Conservation (phyloP, 1,284 basidiomycete genomes). For the Agaricales sp. region DNA sequence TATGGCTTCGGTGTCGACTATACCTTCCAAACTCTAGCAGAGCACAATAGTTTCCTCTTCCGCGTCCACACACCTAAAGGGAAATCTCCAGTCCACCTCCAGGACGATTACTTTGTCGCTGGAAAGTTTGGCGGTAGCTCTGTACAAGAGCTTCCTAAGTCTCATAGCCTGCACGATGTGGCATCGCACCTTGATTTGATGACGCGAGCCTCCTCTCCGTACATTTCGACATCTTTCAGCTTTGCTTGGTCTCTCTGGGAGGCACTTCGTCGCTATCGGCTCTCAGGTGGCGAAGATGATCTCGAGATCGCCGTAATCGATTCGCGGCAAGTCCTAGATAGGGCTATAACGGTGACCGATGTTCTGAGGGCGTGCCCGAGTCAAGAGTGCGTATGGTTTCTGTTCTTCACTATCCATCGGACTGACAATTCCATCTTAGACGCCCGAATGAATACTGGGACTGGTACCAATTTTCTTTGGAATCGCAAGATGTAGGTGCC, state of each 20-base stretch:
- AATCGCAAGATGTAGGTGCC: slow-evolving; percentile 51
- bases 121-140: slow-evolving; percentile 42
- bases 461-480: slow-evolving; percentile 63
- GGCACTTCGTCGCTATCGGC: slow-evolving; percentile 59
- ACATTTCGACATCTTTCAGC: slow-evolving; percentile 66
- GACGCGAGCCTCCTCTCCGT: slow-evolving; percentile 54
- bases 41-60: slow-evolving; percentile 62
- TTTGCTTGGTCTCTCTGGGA: slow-evolving; percentile 76
- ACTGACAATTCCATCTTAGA: slow-evolving; percentile 22
- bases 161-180: slow-evolving; percentile 42
- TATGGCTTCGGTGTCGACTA: slow-evolving; percentile 58
- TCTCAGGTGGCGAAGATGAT: slow-evolving; percentile 52
- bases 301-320: slow-evolving; percentile 71
- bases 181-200: slow-evolving; percentile 65
- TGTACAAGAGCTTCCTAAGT: neutral
- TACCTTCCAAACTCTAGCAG: slow-evolving; percentile 48
- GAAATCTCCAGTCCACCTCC: slow-evolving; percentile 40
- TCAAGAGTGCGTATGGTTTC: slow-evolving; percentile 36
- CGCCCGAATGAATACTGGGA: slow-evolving; percentile 58
- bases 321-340: slow-evolving; percentile 41
- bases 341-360: slow-evolving; percentile 54
- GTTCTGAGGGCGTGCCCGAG: slow-evolving; percentile 39
- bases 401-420: slow-evolving; percentile 3
- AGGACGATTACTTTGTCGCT: slow-evolving; percentile 50
- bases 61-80: slow-evolving; percentile 56